Base-by-base conservation (phyloP, 2,329 filamentous ascomycete genomes). In the Trichocomaceae sp. region DNA sequence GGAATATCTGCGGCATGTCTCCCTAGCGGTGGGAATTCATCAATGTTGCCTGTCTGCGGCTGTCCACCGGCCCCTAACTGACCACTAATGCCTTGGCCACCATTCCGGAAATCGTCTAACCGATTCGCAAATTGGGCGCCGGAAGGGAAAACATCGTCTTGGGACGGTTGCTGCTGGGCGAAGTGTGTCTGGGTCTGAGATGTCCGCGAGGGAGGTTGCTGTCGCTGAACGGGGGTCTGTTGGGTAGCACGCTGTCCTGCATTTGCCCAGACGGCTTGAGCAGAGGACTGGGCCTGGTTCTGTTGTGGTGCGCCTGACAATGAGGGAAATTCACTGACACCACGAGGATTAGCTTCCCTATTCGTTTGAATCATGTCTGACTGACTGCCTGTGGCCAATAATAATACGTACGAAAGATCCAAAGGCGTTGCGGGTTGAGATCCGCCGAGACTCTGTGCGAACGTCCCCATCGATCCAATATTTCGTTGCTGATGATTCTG, bases 21-120 rank as follows among this genome's bases (percentile, higher is more conserved):
- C 51, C 79, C 77, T 48, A 84, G 67, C n/a, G 82, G 80, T 56
- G 81, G 80, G 56, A 83, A 84, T 52, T 83, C 81, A 15, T 83
- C 80, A 47, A 81, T 80, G 61, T 77, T 81, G 59, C 77, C 77
- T 23, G 79, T 75, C 60, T 80, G 78, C 42, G 79, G 78, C 58
- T 82, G 79, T 39, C 68, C 69, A 41, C 72, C 70, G 20, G 72
- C 72, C 50, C 76, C 73, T 49, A 80, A 66, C 62, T 79, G 78
- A 50, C 77, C 76, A 52, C 77, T 77, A 37, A 79, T 77, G 47
- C 73, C 73, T 64, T 81, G 78, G 33, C 76, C 78, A 39, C 81
- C 81, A 61, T 79, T 82, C 37, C 80, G 75, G 61, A 80, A 82
- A 58, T 82, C 79, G 63, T 78, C 80, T 56, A 75, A 72, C 47